phyloP scores from a whole-genome alignment of 495 filamentous ascomycete genomes.

The Penicillium turbatum region DNA sequence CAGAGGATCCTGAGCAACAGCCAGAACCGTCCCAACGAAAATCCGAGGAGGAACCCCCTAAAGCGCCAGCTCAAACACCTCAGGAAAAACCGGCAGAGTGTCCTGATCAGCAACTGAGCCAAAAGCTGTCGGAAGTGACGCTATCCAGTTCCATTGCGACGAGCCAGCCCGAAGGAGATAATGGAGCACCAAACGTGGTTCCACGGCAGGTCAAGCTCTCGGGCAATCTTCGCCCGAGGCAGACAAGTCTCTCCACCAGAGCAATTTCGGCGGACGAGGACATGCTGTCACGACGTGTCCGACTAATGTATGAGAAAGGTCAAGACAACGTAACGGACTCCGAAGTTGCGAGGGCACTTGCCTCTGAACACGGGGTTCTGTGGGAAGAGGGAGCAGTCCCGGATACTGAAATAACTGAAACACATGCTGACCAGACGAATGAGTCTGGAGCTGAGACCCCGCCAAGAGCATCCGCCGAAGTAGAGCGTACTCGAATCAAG shows the following conservation, averaged over 20 bases:
- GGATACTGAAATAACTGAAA: constrained; percentile 41
- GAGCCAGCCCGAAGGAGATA: constrained; percentile 11
- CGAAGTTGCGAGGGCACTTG: constrained; percentile 42
- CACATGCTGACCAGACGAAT: constrained; percentile 21
- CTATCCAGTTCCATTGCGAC: constrained; percentile 5
- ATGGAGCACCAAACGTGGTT: constrained; percentile 32
- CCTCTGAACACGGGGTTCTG: constrained; percentile 52
- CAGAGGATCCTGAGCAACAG: constrained; percentile 17
- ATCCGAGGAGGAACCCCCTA: neutral
- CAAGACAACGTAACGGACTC: constrained; percentile 51
- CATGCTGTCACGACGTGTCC: constrained; percentile 80
- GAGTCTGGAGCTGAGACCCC: constrained; percentile 17
- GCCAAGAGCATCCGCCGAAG: constrained; percentile 22
- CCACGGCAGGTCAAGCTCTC: constrained; percentile 38
- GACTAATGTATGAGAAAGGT: constrained; percentile 85
- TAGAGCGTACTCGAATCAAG: constrained; percentile 33
- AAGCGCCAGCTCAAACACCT: neutral
- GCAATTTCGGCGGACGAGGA: constrained; percentile 71
- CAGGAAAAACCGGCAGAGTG: neutral
- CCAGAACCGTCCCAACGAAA: constrained; percentile 3
- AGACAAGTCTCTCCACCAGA: constrained; percentile 30
- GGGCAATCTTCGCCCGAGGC: constrained; percentile 33
- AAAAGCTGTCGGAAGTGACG: neutral
- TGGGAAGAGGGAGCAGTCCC: constrained; percentile 53
- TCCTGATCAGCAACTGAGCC: constrained; percentile 7